Evolutionary conservation across 805 yeast genomes (phyloP).

Genomic region (Candida dajiaensis): DNA sequence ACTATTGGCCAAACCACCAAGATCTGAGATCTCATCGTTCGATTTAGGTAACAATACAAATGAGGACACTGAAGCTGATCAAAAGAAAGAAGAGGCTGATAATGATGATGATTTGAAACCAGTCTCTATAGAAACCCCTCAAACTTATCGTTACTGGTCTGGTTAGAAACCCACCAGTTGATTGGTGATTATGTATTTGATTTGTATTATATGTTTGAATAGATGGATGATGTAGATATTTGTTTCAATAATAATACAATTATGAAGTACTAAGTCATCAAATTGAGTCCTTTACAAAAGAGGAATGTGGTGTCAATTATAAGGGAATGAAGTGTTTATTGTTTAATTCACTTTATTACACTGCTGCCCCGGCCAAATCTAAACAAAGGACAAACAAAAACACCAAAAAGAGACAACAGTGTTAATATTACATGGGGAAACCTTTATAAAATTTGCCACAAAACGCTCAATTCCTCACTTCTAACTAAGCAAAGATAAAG

Average conservation of each 20-base stretch:
- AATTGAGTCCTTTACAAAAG: no score
- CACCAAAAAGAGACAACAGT: neutral
- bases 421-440: neutral
- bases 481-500: no score
- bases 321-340: no score
- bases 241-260: no score
- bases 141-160: constrained; percentile 61
- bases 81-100: constrained; percentile 13
- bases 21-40: constrained; percentile 21
- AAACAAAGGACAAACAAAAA: no score
- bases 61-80: constrained; percentile 8
- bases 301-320: no score
- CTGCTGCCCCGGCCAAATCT: neutral
- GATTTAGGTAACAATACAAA: constrained; percentile 18
- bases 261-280: no score
- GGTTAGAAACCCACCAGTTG: constrained; percentile 26
- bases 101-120: constrained; percentile 41
- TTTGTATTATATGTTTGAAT: neutral
- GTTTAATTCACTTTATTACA: no score
- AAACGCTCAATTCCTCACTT: neutral
- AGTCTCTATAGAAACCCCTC: constrained; percentile 55
- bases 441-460: neutral
- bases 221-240: no score
- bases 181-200: neutral
- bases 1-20: constrained; percentile 26